A percentile compares a stretch with the other conserved stretches of the same genome.
Evolutionary conservation across 2,329 filamentous ascomycete genomes (phyloP).

Genomic region (Malbranchea zuffiana): DNA sequence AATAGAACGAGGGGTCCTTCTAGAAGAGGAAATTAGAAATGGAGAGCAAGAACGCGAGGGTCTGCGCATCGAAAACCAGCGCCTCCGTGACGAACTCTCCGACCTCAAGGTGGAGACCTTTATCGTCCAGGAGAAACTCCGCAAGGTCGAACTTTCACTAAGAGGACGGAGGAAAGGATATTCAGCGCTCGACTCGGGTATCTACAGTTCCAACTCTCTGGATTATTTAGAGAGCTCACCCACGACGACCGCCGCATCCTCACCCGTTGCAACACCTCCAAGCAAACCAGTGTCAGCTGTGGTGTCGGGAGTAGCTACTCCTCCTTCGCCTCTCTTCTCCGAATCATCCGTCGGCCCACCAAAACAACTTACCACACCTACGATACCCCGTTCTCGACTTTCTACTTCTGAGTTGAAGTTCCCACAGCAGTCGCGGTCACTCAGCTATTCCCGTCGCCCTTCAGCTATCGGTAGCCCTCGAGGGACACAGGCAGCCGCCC

Average conservation of each 20-base stretch:
- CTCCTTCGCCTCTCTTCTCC: constrained; percentile 87
- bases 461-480: constrained; percentile 47
- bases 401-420: constrained; percentile 40
- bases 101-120: constrained; percentile 93
- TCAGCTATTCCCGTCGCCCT: constrained; percentile 45
- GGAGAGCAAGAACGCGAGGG: constrained; percentile 86
- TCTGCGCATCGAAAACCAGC: constrained; percentile 80
- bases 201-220: constrained; percentile 29
- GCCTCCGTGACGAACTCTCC: constrained; percentile 78
- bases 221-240: constrained; percentile 51
- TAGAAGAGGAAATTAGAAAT: constrained; percentile 87
- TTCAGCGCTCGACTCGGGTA: constrained; percentile 28
- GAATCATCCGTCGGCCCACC: constrained; percentile 59
- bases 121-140: constrained; percentile 86
- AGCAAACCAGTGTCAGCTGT: constrained; percentile 54
- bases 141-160: constrained; percentile 50
- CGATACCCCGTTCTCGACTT: constrained; percentile 32
- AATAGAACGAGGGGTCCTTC: constrained; percentile 81
- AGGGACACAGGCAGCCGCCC: constrained; percentile 35
- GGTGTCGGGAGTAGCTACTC: constrained; percentile 60
- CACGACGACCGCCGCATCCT: constrained; percentile 71
- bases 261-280: constrained; percentile 79
- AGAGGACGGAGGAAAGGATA: constrained; percentile 41
- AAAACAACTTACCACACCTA: constrained; percentile 45
- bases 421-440: constrained; percentile 40